Percentiles rank a stretch among this genome's conserved stretches.
phyloP scores from a whole-genome alignment of 2,329 filamentous ascomycete species.

The Cercospora nicotianae region DNA sequence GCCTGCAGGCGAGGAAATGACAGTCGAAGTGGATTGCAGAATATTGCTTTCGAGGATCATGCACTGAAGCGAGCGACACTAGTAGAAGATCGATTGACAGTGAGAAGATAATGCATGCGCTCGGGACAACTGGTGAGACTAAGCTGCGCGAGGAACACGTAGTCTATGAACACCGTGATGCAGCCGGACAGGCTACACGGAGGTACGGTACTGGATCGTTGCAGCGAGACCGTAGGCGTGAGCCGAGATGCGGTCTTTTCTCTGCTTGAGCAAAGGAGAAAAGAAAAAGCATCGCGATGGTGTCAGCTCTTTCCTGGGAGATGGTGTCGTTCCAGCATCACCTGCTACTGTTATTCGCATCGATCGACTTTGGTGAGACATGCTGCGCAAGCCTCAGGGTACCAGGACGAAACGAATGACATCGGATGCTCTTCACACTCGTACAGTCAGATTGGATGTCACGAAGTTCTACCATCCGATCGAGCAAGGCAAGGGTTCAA shows the following conservation, averaged over 20 bases:
- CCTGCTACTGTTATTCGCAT: neutral
- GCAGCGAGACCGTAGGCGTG: neutral
- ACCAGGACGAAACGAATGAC: neutral
- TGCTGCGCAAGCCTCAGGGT: neutral
- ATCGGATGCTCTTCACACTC: neutral
- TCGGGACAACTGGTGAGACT: neutral
- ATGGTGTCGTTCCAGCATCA: neutral
- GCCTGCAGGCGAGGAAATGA: neutral
- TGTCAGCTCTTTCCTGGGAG: neutral
- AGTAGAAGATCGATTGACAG: neutral
- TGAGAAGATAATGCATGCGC: neutral
- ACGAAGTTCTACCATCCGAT: neutral
- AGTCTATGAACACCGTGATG: neutral
- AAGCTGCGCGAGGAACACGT: neutral
- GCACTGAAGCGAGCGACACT: conserved; percentile 2
- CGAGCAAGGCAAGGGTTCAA: neutral
- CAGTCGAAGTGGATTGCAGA: neutral
- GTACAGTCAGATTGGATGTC: conserved; percentile 3
- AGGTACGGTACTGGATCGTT: neutral
- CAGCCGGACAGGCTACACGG: neutral
- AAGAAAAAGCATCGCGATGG: neutral
- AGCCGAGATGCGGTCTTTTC: conserved; percentile 4
- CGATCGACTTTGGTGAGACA: neutral
- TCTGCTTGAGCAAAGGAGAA: neutral
- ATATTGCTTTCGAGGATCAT: neutral